Base-by-base conservation (phyloP, 495 filamentous ascomycete species). In the Choiromyces venosus region DNA sequence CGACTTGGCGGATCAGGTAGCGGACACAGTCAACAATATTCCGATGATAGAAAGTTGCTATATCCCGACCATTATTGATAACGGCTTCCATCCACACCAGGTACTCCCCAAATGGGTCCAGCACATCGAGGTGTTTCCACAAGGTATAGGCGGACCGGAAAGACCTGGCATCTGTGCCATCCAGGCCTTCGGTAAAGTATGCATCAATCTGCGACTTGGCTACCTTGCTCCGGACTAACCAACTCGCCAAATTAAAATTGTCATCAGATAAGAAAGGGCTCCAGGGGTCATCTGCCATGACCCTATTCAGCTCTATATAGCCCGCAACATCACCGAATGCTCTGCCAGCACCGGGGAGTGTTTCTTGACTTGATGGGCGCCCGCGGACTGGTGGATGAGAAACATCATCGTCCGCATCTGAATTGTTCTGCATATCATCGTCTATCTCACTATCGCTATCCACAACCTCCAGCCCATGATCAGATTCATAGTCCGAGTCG, bases 121-220 rank as follows among this genome's bases (percentile, higher is more conserved):
- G 35, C 18, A 33, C 35, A 4, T 68, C 1, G 16, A 72, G 67
- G 1, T 19, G 36, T n/a, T 46, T 37, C 18, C 21, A 44, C n/a
- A 73, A 21, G 4, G 40, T 42, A 21, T 65, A 68, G 21, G 65
- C 33, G 6, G 71, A 73, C 42, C 25, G 29, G n/a, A 52, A 73
- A 29, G 44, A 65, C 46, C 66, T 21, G 4, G 19, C 46, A 38
- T 25, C 39, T 25, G 29, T 29, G 4, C 44, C 14, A 65, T 68
- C 37, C 8, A 64, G 35, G 12, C 33, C 39, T 68, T 69, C 39
- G 14, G 39, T 4, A 16, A 40, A 40, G 0, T 40, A 40, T 9
- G 39, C 39, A 9, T 40, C 8, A 1, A 14, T 40, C 39, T 40
- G 8, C 0, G 39, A 40, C 10, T 40, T 40, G 0, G 6, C 8